Evolutionary conservation across 2,329 filamentous ascomycete species (phyloP), one percentile per base, ranked within the genome.

Genomic region (Celoporthe dispersa): DNA sequence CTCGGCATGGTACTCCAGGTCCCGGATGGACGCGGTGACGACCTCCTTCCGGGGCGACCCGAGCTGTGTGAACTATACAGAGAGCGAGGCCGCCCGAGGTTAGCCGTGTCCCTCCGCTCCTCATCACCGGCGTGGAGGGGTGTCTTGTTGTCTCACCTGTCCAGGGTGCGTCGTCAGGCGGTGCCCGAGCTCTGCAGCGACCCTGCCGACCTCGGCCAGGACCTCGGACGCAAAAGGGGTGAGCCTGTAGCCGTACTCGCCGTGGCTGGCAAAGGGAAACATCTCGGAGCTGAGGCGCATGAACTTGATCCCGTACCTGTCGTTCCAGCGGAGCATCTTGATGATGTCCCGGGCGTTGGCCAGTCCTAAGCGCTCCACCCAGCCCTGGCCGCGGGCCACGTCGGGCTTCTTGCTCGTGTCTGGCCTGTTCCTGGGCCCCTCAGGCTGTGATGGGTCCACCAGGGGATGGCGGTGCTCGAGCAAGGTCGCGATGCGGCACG

Each of bases 251-350:
- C 94, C 95, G 74, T 97, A 91, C 72, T 93, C 91, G 33, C 88
- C 86, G 76, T 98, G 95, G 73, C 93, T 97, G 1, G 95, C 95
- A 78, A 98, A 98, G 0, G 95, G 95, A 73, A 98, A 98, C 92
- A 98, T 98, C 75, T 98, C 95, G 68, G 93, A 97, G 74, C 93
- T 97, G 28, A 98, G 84, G 1, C 95, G 89, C 88, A 98, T 89
- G 79, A 98, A 98, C 74, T 90, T 94, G 80, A 98, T 98, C 53
- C 91, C 91, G 73, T 95, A 98, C 74, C 89, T 92, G 73, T 97
- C 91, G 77, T 98, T 98, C 95, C 95, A 98, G 1, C 89, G 87
- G 11, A 98, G 77, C 88, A 98, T 93, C 79, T 97, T 97, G 69
- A 87, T 82, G 41, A 98, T 88, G 75, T 98, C 95, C 55, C 88